Evolutionary conservation across 208 protist genomes (phyloP).

Genomic region (Jaenimonas drosophilae): DNA sequence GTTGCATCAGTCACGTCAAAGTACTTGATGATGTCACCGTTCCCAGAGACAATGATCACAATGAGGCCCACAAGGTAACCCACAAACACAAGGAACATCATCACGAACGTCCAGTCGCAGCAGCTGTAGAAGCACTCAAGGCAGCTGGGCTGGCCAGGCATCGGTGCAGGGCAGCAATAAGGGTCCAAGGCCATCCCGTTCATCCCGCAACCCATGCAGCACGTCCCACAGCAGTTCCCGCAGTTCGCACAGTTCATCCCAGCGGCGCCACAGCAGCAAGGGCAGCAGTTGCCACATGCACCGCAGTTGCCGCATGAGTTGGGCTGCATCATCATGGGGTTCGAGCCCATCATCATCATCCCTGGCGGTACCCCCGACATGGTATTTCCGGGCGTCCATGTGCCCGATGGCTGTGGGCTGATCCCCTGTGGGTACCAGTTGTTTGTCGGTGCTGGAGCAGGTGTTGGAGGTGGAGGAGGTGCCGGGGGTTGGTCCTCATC

Average conservation of each 20-base stretch:
- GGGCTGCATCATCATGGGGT: conserved; percentile 2
- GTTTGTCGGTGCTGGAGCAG: no score
- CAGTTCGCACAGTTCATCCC: no score
- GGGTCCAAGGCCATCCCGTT: conserved; percentile 3
- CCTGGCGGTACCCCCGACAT: background rate
- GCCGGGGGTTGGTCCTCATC: no score
- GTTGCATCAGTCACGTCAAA: conserved; percentile 23
- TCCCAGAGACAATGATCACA: conserved; percentile 22
- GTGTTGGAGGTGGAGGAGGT: no score
- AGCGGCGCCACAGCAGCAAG: no score
- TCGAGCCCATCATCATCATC: background rate
- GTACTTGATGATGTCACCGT: conserved; percentile 34
- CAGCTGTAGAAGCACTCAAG: conserved; percentile 28
- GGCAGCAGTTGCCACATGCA: no score
- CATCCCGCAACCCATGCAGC: no score
- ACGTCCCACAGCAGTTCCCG: conserved; percentile 18
- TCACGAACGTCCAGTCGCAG: conserved; percentile 62
- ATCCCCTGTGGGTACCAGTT: no score
- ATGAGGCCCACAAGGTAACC: conserved; percentile 42
- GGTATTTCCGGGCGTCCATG: no score
- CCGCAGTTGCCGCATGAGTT: background rate
- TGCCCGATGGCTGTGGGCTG: no score
- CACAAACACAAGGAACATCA: conserved; percentile 40
- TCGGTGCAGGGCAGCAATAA: background rate
- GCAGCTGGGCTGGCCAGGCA: conserved; percentile 25